Conservation (phyloP, 257 asterid genomes). For the Solanum raphanifolium region DNA sequence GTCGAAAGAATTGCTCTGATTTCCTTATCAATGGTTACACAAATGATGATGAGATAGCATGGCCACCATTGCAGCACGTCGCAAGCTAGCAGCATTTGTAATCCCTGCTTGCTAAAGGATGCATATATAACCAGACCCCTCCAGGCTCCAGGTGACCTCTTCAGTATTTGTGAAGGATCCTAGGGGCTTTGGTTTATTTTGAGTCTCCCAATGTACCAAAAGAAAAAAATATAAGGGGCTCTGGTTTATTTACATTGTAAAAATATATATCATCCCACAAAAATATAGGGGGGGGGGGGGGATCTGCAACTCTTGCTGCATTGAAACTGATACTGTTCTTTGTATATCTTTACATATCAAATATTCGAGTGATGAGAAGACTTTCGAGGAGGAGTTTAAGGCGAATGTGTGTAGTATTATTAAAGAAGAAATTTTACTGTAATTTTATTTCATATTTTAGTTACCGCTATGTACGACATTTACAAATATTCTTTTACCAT, state of each 20-base stretch:
- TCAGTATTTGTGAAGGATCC: background rate
- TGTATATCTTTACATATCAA: background rate
- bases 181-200: background rate
- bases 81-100: constrained; percentile 21
- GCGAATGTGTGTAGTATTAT: background rate
- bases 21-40: constrained; percentile 68
- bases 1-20: constrained; percentile 81
- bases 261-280: background rate
- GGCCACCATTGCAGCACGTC: constrained; percentile 75
- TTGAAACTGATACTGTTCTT: background rate
- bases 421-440: background rate
- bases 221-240: background rate
- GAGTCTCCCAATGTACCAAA: background rate
- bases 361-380: background rate
- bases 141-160: background rate
- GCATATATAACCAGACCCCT: background rate
- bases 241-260: background rate
- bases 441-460: background rate
- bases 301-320: background rate
- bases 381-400: background rate
- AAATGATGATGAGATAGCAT: constrained; percentile 76
- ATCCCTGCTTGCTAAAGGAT: background rate
- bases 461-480: background rate
- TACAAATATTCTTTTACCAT: background rate
- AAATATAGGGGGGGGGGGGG: background rate